These are phyloP conservation scores for Pseudogymnoascus sp. DNA, from an alignment of 2,329 filamentous ascomycete species.

Conservation along the genomic window DNA sequence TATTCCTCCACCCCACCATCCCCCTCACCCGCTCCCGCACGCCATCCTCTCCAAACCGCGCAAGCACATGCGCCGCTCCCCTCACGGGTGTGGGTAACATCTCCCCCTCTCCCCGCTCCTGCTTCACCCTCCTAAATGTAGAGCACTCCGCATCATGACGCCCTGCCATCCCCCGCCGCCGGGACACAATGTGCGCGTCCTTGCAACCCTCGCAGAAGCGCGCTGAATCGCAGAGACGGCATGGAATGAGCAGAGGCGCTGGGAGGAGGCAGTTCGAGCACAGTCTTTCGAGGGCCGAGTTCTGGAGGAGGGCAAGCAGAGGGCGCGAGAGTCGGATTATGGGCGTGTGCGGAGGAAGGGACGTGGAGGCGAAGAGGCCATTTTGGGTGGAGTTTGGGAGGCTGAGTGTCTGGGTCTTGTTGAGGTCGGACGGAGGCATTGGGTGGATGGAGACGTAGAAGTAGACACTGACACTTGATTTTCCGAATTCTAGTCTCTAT, in stretches of 20 bases:
- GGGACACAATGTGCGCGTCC: background rate
- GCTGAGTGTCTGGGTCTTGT: background rate
- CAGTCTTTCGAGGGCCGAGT: background rate
- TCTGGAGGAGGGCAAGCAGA: constrained; percentile 1
- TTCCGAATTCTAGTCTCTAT: background rate
- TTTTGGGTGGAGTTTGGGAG: background rate
- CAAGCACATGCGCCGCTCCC: background rate
- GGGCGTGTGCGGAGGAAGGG: background rate
- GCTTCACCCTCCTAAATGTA: background rate
- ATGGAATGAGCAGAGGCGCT: background rate
- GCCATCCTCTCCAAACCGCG: background rate
- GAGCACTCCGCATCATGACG: constrained; percentile 2
- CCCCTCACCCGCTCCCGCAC: background rate
- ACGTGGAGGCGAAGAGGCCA: background rate
- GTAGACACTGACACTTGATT: background rate
- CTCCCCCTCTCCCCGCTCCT: background rate
- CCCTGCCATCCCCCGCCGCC: background rate
- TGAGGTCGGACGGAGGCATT: background rate
- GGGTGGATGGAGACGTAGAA: background rate
- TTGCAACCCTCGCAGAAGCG: background rate
- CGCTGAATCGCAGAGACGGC: background rate
- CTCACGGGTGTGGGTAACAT: background rate
- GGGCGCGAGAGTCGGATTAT: background rate
- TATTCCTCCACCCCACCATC: constrained; percentile 2
- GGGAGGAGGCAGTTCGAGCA: background rate